Base-by-base conservation (phyloP, 352 stramenopile genomes). In the Globisporangium cystogenes region DNA sequence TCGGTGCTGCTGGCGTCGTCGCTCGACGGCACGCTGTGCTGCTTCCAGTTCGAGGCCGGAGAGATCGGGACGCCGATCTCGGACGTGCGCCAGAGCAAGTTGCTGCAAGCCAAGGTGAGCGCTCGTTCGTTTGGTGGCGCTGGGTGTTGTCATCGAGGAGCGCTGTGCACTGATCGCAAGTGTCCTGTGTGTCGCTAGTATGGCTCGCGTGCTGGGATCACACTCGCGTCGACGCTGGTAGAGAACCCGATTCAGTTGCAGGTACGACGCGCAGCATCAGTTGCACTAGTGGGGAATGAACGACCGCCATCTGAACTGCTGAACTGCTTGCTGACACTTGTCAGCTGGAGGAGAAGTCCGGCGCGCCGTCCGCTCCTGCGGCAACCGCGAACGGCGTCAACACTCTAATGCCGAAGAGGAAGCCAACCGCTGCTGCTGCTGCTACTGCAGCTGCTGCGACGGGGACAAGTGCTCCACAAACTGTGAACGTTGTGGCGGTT, bases 21-120 rank as follows among this genome's bases (percentile, higher is more conserved):
- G 7, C 72, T 95, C 21, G 85, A 95, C 50, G 85, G 85, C 5
- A 70, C 76, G n/a, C 72, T 95, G 31, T 95, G 85, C 53, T 90
- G 80, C 55, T 93, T 95, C 59, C 71, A 91, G 41, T 86, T 94
- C 40, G 67, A 68, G 37, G 51, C 49, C 1, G 65, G 75, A 6
- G 84, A 94, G 58, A 77, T 93, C 35, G 84, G 84, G 5, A 61
- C 46, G 12, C 79, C 84, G 4, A 84, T 94, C 21, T 85, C 84
- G 0, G 77, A 86, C 49, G 51, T 81, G 2, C 63, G 81, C 3
- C 82, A 93, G 55, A 94, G 82, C 64, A 90, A 90, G 31, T 52
- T 94, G 11, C 62, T 94, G 2, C 84, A 94, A 53, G 67, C 70
- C 39, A 90, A 89, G 68, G 83, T 93, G 50, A 4, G 49, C 18